Base-by-base conservation (phyloP, 345 rosid species). In the Hevea brasiliensis region DNA sequence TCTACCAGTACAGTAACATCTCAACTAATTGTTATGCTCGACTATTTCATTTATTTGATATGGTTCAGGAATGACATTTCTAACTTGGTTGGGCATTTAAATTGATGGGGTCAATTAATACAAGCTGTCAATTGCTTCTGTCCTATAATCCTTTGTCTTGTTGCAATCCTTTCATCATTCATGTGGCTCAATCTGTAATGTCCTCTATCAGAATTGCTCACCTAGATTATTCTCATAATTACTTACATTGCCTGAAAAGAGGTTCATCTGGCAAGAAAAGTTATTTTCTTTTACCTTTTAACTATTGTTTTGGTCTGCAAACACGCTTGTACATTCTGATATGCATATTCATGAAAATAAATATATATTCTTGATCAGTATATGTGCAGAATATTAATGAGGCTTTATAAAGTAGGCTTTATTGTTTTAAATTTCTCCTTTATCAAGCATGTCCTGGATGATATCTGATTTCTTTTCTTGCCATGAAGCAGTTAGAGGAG, bases 401-500 rank as follows among this genome's bases (percentile, higher is more conserved):
- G n/a, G n/a, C n/a, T n/a, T n/a, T n/a, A n/a, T n/a, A n/a, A n/a
- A n/a, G n/a, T n/a, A n/a, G n/a, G n/a, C n/a, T n/a, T n/a, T n/a
- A n/a, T n/a, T n/a, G n/a, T n/a, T n/a, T n/a, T n/a, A n/a, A n/a
- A n/a, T n/a, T 29, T 3, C 44, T n/a, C 15, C 14, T 17, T 21
- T 23, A 50, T 26, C 1, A 35, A 29, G 21, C 20, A n/a, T 44
- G 27, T 61, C 6, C 18, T 35, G 63, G 70, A 73, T 51, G 3
- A 57, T 44, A 20, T 68, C 60, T 77, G 69, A 70, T 60, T 57
- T 48, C 61, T 17, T 75, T 24, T 12, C 2, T 32, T 48, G 67
- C 24, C 59, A 24, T 55, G 0, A 68, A 51, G 53, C 76, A 80
- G 82, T 70, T 62, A 44, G 74, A 80, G 42, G 82, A 80, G 58